Percentiles rank a stretch among this genome's conserved stretches.
Evolutionary conservation across 805 yeast species (phyloP).

Genomic region (Lachancea kluyveri): DNA sequence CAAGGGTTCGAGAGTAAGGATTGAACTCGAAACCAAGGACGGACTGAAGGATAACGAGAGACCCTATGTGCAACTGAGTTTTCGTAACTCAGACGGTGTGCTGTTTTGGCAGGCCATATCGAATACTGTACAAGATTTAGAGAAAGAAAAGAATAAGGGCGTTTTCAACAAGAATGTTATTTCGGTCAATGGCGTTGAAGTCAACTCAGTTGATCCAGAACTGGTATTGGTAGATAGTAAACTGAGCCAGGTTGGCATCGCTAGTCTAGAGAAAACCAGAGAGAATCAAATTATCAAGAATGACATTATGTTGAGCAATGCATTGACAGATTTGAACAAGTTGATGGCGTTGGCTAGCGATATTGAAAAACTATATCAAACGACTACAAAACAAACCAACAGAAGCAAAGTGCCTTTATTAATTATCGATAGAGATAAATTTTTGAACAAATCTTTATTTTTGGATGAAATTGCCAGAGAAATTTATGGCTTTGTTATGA

Average conservation of each 20-base stretch:
- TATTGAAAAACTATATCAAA: slow-evolving; percentile 48
- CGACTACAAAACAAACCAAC: slow-evolving; percentile 22
- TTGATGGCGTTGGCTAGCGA: slow-evolving; percentile 76
- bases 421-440: slow-evolving; percentile 30
- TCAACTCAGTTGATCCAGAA: slow-evolving; percentile 8
- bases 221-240: slow-evolving; percentile 17
- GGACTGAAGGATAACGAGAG: slow-evolving; percentile 13
- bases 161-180: slow-evolving; percentile 28
- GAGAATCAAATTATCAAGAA: slow-evolving; percentile 50
- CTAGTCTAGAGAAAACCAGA: slow-evolving; percentile 56
- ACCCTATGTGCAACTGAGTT: slow-evolving; percentile 58
- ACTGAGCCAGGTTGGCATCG: slow-evolving; percentile 54
- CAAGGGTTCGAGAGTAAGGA: slow-evolving; percentile 28
- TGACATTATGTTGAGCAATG: slow-evolving; percentile 54
- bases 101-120: slow-evolving; percentile 43
- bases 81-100: slow-evolving; percentile 63
- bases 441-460: slow-evolving; percentile 36
- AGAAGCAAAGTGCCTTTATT: slow-evolving; percentile 18
- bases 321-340: slow-evolving; percentile 70
- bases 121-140: slow-evolving; percentile 39
- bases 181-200: slow-evolving; percentile 27
- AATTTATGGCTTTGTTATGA: slow-evolving; percentile 57
- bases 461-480: slow-evolving; percentile 72
- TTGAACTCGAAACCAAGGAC: slow-evolving; percentile 29
- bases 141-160: slow-evolving; percentile 37